A percentile compares a stretch with the other conserved stretches of the same genome.
Conservation (phyloP, 306 rosid species). For the Trichosanthes truncata region DNA sequence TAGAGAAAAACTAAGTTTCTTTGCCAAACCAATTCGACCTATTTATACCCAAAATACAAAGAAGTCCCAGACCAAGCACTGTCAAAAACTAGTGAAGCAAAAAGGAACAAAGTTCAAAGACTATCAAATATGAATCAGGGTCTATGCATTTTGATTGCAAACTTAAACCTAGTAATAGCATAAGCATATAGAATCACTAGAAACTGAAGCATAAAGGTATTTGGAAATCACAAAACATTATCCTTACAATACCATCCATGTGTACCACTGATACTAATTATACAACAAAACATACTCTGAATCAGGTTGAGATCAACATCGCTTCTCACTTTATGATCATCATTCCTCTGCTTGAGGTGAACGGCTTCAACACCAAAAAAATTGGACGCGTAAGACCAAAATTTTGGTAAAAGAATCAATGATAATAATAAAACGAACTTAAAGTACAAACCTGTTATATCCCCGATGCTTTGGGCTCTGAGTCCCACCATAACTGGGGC, state of each 20-base stretch:
- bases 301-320: background rate
- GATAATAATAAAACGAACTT: background rate
- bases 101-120: background rate
- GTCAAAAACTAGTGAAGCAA: background rate
- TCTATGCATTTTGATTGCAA: background rate
- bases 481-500: constrained; percentile 67
- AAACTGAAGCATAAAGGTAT: background rate
- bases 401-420: background rate
- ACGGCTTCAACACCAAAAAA: background rate
- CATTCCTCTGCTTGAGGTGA: constrained; percentile 11
- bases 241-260: background rate
- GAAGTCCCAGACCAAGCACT: too few species aligned
- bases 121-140: background rate
- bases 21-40: too few species aligned
- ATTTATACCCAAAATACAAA: too few species aligned
- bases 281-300: background rate
- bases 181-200: background rate
- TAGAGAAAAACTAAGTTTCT: too few species aligned
- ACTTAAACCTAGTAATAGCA: background rate
- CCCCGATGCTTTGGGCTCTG: constrained; percentile 78
- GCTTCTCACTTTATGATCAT: background rate
- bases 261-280: background rate
- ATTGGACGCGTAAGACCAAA: background rate
- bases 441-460: constrained; percentile 49
- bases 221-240: background rate